These are phyloP conservation scores for Phaeotremella fagi DNA, from an alignment of 768 basidiomycete genomes.

Conservation along the genomic window DNA sequence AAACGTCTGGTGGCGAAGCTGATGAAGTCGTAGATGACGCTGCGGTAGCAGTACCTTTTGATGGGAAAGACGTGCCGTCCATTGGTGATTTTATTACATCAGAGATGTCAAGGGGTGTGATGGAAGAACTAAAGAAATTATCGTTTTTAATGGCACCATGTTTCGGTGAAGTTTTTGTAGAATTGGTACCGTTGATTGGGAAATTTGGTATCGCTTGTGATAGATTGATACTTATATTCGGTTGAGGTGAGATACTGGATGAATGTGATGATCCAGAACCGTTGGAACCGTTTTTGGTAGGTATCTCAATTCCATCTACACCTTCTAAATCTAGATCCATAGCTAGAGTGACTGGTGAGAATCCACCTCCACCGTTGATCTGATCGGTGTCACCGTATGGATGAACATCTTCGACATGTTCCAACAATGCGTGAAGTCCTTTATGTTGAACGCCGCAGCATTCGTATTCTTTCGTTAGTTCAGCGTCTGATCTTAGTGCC, in stretches of 20 bases:
- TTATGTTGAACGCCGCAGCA: slow-evolving; percentile 40
- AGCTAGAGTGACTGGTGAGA: slow-evolving; percentile 33
- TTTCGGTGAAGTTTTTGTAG: slow-evolving; percentile 28
- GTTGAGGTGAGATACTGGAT: slow-evolving; percentile 20
- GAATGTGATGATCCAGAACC: slow-evolving; percentile 12
- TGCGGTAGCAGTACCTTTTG: slow-evolving; percentile 9
- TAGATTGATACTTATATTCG: too few species aligned
- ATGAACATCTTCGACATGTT: slow-evolving; percentile 45
- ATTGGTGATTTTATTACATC: slow-evolving; percentile 37
- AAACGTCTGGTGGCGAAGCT: slow-evolving; percentile 36
- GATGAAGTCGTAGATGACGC: slow-evolving; percentile 14
- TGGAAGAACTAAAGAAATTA: slow-evolving; percentile 15
- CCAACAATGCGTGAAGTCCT: slow-evolving; percentile 42
- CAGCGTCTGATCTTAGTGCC: slow-evolving; percentile 35
- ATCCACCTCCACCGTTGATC: slow-evolving; percentile 17
- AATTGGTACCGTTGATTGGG: slow-evolving; percentile 18
- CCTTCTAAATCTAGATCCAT: slow-evolving; percentile 41
- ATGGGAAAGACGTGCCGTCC: background rate
- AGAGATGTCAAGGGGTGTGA: slow-evolving; percentile 24
- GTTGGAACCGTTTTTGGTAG: background rate
- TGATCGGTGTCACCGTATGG: slow-evolving; percentile 32
- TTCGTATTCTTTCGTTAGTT: slow-evolving; percentile 35
- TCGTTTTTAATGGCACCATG: background rate
- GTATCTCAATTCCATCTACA: slow-evolving; percentile 20
- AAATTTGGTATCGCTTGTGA: slow-evolving; percentile 21